phyloP scores from a whole-genome alignment of 495 filamentous ascomycete genomes.

The Evansstolkia leycettana region DNA sequence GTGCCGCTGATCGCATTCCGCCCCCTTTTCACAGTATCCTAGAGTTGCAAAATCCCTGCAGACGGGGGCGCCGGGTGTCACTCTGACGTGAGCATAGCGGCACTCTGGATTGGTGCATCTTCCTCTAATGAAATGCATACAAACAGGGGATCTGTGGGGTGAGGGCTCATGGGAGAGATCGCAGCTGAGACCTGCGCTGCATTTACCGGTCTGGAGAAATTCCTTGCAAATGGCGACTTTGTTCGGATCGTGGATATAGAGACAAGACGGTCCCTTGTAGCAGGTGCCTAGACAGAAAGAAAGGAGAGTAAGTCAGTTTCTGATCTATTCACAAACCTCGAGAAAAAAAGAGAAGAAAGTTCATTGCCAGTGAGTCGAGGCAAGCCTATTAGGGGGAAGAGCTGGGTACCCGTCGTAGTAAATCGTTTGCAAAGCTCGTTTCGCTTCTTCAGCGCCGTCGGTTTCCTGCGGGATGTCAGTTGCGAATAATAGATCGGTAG shows the following conservation, averaged over 20 bases:
- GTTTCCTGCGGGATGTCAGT: constrained; percentile 24
- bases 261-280: constrained; percentile 66
- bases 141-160: constrained; percentile 74
- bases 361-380: background rate
- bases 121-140: constrained; percentile 81
- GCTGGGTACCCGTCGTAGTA: constrained; percentile 75
- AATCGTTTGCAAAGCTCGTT: constrained; percentile 79
- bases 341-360: constrained; percentile 5
- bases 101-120: constrained; percentile 83
- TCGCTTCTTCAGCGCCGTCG: constrained; percentile 50
- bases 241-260: constrained; percentile 70
- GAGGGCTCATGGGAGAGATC: constrained; percentile 88
- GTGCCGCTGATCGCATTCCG: constrained; percentile 68
- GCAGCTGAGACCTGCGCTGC: constrained; percentile 68
- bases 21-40: constrained; percentile 84
- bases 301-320: constrained; percentile 14
- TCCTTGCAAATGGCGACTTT: constrained; percentile 89
- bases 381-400: constrained; percentile 3
- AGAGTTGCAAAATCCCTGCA: constrained; percentile 76
- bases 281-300: constrained; percentile 54
- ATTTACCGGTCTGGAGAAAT: constrained; percentile 69
- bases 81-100: constrained; percentile 78
- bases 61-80: constrained; percentile 69
- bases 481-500: background rate
- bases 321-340: no score